Percentiles rank a stretch among this genome's conserved stretches.
phyloP scores from a whole-genome alignment of 495 filamentous ascomycete species.

The Emericellopsis terricola region DNA sequence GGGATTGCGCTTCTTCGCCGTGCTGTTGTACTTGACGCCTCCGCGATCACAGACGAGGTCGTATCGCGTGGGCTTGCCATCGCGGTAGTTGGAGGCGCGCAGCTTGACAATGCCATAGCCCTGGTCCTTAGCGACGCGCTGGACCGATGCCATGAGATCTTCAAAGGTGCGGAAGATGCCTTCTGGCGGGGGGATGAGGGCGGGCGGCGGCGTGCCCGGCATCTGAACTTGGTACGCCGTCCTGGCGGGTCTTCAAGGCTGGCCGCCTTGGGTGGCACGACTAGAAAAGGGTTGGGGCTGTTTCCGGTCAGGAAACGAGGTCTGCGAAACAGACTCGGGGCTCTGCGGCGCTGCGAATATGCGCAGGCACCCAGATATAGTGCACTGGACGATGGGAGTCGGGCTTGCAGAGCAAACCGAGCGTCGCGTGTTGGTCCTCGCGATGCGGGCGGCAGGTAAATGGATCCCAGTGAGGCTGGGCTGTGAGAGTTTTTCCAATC shows the following conservation, averaged over 20 bases:
- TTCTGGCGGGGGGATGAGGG: conserved; percentile 26
- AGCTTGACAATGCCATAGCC: conserved; percentile 32
- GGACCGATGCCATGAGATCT: conserved; percentile 23
- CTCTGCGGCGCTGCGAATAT: neutral
- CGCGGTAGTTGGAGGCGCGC: conserved; percentile 31
- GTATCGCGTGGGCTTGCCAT: conserved; percentile 30
- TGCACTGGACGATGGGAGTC: too few species aligned
- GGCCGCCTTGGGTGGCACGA: conserved; percentile 1
- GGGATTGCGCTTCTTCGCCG: conserved; percentile 32
- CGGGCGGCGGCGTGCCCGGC: conserved; percentile 13
- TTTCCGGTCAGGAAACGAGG: neutral
- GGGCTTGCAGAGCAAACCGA: too few species aligned
- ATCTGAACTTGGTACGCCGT: conserved; percentile 12
- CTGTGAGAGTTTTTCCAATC: conserved; percentile 4
- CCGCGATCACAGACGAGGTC: conserved; percentile 33
- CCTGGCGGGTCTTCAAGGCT: conserved; percentile 8
- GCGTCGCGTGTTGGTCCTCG: neutral
- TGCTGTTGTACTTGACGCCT: conserved; percentile 34
- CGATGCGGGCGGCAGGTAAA: neutral
- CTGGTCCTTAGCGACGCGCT: conserved; percentile 27
- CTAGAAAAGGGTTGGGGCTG: neutral
- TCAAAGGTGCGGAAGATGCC: conserved; percentile 27
- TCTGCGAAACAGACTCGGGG: neutral
- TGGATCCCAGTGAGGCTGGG: too few species aligned
- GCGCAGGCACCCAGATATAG: neutral